A percentile compares a stretch with the other conserved stretches of the same genome.
These are phyloP conservation scores for Magnolia sinica DNA, from an alignment of 164 flowering plant species.

Conservation along the genomic window DNA sequence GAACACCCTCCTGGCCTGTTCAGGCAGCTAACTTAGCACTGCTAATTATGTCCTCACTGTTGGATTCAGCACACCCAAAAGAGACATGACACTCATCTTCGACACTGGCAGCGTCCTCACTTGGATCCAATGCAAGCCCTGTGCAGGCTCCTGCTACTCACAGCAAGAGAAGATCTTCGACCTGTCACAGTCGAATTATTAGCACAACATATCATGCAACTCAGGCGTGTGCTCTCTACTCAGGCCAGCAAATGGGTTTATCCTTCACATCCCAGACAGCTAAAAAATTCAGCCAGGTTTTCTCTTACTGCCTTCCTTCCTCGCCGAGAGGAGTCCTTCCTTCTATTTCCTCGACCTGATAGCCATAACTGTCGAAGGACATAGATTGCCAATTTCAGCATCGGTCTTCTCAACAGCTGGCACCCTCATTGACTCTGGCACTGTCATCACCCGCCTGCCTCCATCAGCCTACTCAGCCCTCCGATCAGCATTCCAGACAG, in stretches of 20 bases:
- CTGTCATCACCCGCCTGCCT: constrained; percentile 53
- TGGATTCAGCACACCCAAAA: constrained; percentile 9
- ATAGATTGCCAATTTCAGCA: constrained; percentile 15
- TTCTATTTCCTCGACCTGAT: constrained; percentile 33
- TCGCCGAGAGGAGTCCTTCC: constrained; percentile 15
- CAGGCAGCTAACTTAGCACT: not conserved
- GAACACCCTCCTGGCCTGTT: not conserved
- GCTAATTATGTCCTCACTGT: constrained; percentile 10
- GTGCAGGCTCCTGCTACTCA: constrained; percentile 29
- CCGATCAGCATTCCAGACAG: constrained; percentile 29
- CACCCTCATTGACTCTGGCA: constrained; percentile 54
- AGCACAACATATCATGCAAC: constrained; percentile 35
- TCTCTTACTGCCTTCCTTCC: constrained; percentile 57
- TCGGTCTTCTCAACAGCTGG: constrained; percentile 21
- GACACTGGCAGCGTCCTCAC: constrained; percentile 21
- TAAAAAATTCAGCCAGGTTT: constrained; percentile 27
- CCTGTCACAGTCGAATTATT: constrained; percentile 37
- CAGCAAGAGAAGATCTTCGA: constrained; percentile 44
- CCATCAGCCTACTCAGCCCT: constrained; percentile 40
- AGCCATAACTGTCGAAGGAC: constrained; percentile 29
- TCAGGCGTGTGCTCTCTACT: constrained; percentile 23
- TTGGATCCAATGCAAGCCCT: constrained; percentile 21
- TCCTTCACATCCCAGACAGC: constrained; percentile 48
- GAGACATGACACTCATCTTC: constrained; percentile 1
- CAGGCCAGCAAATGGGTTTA: constrained; percentile 23